Evolutionary conservation across 2,329 filamentous ascomycete species (phyloP).

Genomic region (Aureobasidium pullulans): DNA sequence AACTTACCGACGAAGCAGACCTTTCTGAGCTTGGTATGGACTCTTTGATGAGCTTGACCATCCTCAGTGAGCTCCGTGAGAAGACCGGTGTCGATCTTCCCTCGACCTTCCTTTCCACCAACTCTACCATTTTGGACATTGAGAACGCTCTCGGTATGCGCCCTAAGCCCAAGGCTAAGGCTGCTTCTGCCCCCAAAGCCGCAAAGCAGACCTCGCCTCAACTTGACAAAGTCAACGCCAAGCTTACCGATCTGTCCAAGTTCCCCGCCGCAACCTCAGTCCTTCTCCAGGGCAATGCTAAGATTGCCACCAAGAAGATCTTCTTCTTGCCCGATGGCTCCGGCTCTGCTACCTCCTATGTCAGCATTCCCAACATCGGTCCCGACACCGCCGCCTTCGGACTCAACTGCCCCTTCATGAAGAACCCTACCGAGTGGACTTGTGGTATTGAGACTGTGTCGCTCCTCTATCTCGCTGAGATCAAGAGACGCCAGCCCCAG

Average conservation of each 20-base stretch:
- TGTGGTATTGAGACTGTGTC: slow-evolving; percentile 61
- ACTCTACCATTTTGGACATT: slow-evolving; percentile 57
- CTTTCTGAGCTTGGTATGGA: slow-evolving; percentile 53
- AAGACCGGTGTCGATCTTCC: slow-evolving; percentile 44
- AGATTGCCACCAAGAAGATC: slow-evolving; percentile 48
- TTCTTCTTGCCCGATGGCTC: slow-evolving; percentile 47
- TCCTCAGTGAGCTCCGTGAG: slow-evolving; percentile 44
- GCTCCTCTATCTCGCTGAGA: slow-evolving; percentile 59
- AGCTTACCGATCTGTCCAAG: slow-evolving; percentile 37
- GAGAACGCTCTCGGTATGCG: slow-evolving; percentile 56
- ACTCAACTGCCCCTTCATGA: slow-evolving; percentile 66
- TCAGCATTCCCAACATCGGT: slow-evolving; percentile 49
- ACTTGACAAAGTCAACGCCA: slow-evolving; percentile 43
- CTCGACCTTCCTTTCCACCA: slow-evolving; percentile 51
- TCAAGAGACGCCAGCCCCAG: slow-evolving; percentile 60
- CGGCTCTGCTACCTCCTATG: slow-evolving; percentile 61
- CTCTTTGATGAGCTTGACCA: slow-evolving; percentile 46
- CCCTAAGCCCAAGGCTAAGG: slow-evolving; percentile 30
- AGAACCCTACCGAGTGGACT: slow-evolving; percentile 56
- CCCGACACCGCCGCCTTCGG: slow-evolving; percentile 45
- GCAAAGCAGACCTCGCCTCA: slow-evolving; percentile 25
- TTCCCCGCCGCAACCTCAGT: slow-evolving; percentile 47
- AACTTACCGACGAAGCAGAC: slow-evolving; percentile 50
- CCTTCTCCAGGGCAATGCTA: slow-evolving; percentile 51
- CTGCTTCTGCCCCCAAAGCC: slow-evolving; percentile 23